Evolutionary conservation across 2,329 filamentous ascomycete species (phyloP), one percentile per base, ranked within the genome.

Genomic region (Tolypocladium guangdongense): DNA sequence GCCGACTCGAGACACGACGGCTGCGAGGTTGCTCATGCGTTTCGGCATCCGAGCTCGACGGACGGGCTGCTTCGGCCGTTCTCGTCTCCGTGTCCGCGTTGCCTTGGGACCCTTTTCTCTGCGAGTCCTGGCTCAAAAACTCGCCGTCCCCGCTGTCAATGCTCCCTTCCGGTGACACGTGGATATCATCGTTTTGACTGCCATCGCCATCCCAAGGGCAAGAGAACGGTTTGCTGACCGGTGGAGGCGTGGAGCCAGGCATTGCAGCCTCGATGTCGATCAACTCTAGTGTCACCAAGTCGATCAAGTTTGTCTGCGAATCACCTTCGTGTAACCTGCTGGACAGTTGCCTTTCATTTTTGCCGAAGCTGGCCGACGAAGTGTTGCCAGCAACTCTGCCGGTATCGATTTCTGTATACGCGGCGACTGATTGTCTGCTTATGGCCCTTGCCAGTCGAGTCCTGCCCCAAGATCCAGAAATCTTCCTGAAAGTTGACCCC

Each of bases 381-480:
- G 16, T 3, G 18, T 20, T 47, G 18, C 27, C 12, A 18, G 18
- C 30, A 11, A 11, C 27, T n/a, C 27, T 47, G 27, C 18, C 27
- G 27, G 18, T 14, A 12, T 33, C 27, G 11, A 47, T 11, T 20
- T 33, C 30, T 33, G 27, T 47, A 5, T 50, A 39, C 32, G 18
- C 24, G 2, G 10, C 10, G 35, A 11, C 43, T 20, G 53, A 49
- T n/a, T 43, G 33, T 20, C 18, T 51, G 43, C 41, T 20, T 43
- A 39, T 32, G 18, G 30, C 27, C 18, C 30, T 47, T 35, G 18
- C 52, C 16, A 49, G 41, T 11, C 49, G 49, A 10, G 56, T 55
- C n/a, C 52, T 59, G 38, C 56, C 58, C 56, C 55, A 58, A 45
- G 60, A 57, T 2, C 58, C 60, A 11, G 60, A 56, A 27, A 51